Base-by-base conservation (phyloP, 1,139 yeast species). In the Suhomyces terraborum region DNA sequence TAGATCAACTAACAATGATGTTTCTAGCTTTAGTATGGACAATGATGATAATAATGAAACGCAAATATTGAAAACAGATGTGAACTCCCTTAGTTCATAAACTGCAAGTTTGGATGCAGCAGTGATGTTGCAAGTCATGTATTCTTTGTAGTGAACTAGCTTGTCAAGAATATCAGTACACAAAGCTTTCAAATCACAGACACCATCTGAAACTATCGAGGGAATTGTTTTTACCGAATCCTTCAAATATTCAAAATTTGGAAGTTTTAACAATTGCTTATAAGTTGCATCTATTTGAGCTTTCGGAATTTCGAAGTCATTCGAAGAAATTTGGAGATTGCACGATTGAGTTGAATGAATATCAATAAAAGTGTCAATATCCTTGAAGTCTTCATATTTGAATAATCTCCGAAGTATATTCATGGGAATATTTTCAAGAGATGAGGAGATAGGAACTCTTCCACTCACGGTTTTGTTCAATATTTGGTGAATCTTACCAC, bases 31-130 rank as follows among this genome's bases (percentile, higher is more conserved):
- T 36, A 58, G 52, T 2, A 53, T 54, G 17, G 62, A 54, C 42
- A 59, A 47, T 2, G 59, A 51, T 3, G 71, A 59, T 8, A 54
- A 62, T 43, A 45, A 62, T 47, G 47, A 60, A 41, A 56, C 59
- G 36, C 56, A 68, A 36, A 43, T 61, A 46, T 21, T 57, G 40
- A 57, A 48, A 21, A 46, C 43, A 37, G 46, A 53, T 45, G 36
- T 43, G 27, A 58, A 45, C 35, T 56, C 56, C 31, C 54, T 46
- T 16, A 64, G 40, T 41, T 59, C 58, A 43, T 56, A 47, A 28
- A 52, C 43, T 8, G 47, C 51, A 6, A 33, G 4, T 6, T 39
- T 21, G 5, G 34, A 22, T 9, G 36, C n/a, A 4, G 10, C 7
- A 7, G 27, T 5, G 9, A 35, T 14, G 2, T 32, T 35, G 10